Evolutionary conservation across 2,329 filamentous ascomycete species (phyloP), one percentile per base, ranked within the genome.

Genomic region (Lecanicillium sp.): DNA sequence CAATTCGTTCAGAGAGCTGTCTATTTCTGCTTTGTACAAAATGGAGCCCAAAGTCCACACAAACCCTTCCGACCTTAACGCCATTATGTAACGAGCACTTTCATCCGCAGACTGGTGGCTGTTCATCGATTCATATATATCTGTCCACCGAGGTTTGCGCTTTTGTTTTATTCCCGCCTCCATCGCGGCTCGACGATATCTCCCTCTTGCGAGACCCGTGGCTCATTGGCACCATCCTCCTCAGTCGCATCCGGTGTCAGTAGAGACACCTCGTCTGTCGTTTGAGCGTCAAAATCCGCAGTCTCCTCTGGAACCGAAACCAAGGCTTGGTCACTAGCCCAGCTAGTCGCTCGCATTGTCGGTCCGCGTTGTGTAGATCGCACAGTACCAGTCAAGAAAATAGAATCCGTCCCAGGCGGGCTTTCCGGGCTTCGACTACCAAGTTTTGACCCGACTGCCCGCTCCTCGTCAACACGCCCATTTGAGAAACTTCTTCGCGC

Each of bases 301-400:
- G 62, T 61, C 47, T 62, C 62, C 46, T 65, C 64, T 2, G 61
- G 60, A 16, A 65, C 61, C 4, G 58, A 51, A 5, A 60, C 56
- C n/a, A 64, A 50, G 3, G 54, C 53, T 29, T 57, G 52, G 35
- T 64, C 63, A 31, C 56, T 64, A 5, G 46, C 50, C 51, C 56
- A 63, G 49, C 63, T 67, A 11, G 48, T 43, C 1, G 49, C 48
- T 13, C 62, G 53, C 32, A 52, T 45, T 29, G 47, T 59, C 11
- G 45, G 35, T 12, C 49, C 54, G 16, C 54, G 45, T 22, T 52
- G 43, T n/a, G 56, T 45, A 4, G 45, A 43, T 16, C 43, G 38
- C 18, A 38, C 40, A 1, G 31, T 41, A n/a, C 38, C 43, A 9
- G 41, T 29, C 3, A 30, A 20, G 8, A 37, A 19, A 9, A 43